Evolutionary conservation across 305 asterid genomes (phyloP).

Genomic region (Fraxinus velutina): DNA sequence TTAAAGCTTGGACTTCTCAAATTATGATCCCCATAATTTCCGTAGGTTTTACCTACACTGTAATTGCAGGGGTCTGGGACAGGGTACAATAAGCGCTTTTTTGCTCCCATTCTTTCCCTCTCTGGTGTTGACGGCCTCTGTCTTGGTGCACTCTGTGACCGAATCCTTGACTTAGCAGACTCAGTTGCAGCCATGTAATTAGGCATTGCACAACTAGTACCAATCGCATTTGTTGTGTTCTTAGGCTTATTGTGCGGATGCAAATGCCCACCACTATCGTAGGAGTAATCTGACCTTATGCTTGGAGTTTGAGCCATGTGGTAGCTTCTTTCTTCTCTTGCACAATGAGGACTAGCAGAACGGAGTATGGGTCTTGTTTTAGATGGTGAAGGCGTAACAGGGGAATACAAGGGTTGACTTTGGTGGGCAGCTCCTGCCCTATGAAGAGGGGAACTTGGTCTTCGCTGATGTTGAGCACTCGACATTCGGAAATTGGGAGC

Average conservation of each 20-base stretch:
- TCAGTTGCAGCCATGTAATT: slow-evolving; percentile 48
- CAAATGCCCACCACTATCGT: not conserved
- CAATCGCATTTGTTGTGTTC: not conserved
- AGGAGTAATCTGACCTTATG: slow-evolving; percentile 28
- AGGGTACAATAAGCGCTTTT: slow-evolving; percentile 36
- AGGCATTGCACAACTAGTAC: slow-evolving; percentile 22
- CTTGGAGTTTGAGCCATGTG: slow-evolving; percentile 36
- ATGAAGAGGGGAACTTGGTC: slow-evolving; percentile 34
- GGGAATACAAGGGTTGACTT: slow-evolving; percentile 20
- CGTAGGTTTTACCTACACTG: not conserved
- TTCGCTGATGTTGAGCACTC: slow-evolving; percentile 13
- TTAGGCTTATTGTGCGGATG: not conserved
- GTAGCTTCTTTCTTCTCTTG: slow-evolving; percentile 29
- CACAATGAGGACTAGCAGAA: slow-evolving; percentile 38
- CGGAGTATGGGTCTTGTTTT: slow-evolving; percentile 35
- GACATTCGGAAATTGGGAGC: slow-evolving; percentile 18
- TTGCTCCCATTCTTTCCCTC: slow-evolving; percentile 37
- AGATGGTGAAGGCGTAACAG: slow-evolving; percentile 34
- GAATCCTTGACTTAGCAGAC: slow-evolving; percentile 38
- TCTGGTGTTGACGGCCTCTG: slow-evolving; percentile 40
- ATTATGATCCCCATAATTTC: not conserved
- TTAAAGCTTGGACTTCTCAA: slow-evolving; percentile 38
- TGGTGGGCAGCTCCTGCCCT: slow-evolving; percentile 14
- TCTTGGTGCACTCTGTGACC: slow-evolving; percentile 45
- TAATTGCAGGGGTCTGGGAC: slow-evolving; percentile 24